Evolutionary conservation across 129 eudicot species (phyloP), one percentile per base, ranked within the genome.

Genomic region (Chrysanthemum seticuspe): DNA sequence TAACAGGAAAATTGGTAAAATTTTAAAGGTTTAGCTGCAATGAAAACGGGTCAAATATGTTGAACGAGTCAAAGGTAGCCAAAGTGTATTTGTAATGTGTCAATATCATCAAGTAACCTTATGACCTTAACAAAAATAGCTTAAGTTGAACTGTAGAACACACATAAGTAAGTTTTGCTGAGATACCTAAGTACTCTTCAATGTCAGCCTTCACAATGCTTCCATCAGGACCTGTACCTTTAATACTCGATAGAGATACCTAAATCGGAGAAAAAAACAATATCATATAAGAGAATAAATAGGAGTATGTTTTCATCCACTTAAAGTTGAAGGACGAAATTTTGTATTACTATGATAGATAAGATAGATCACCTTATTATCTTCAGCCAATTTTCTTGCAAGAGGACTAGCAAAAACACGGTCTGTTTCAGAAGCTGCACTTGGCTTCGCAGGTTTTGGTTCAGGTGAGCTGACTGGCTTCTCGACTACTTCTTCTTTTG

Each of bases 141-240:
- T 64, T 51, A 10, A 51, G 13, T 51, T 51, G 56, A 61, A 61
- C 6, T 61, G 66, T 13, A 55, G 44, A 72, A 3, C n/a, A 40
- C 68, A 36, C 58, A 31, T 31, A 48, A 54, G n/a, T 68, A 31
- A 52, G 40, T 18, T 60, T 61, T 55, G 15, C 53, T 23, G 70
- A 76, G 7, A 64, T 88, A 94, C 99, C 97, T 67, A 94, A 80
- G 82, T 84, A 94, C 80, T 90, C 99, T 85, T 90, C 99, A 80
- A 94, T 76, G 61, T 94, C 99, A 67, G 97, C 99, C 80, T 94
- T 94, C 84, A 94, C 88, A 62, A 94, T 94, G 81, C 87, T 83
- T 60, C 97, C 99, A 80, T 94, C 99, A 65, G 97, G 94, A 70
- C 97, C 99, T 36, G 99, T 94, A 73, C 99, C 99, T 83, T 90